Evolutionary conservation across 2,329 filamentous ascomycete species (phyloP).

Genomic region (Paracorniculantispora psalliotae): DNA sequence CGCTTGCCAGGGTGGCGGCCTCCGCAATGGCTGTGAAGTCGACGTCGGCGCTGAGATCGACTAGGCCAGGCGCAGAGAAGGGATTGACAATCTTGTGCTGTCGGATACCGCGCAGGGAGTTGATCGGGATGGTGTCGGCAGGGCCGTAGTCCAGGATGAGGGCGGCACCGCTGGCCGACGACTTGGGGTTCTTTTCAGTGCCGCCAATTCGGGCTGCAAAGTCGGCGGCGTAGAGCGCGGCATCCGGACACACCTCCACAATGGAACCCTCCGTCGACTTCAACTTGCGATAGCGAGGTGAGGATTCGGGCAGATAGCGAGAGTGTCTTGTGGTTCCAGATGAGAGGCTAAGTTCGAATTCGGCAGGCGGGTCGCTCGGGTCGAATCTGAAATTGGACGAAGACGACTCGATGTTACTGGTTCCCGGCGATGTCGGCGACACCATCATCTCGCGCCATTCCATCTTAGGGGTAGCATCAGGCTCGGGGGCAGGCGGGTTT

Average conservation of each 20-base stretch:
- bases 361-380: slow-evolving; percentile 54
- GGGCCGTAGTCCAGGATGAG: slow-evolving; percentile 96
- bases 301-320: slow-evolving; percentile 77
- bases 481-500: slow-evolving; percentile 35
- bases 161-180: slow-evolving; percentile 70
- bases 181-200: slow-evolving; percentile 48
- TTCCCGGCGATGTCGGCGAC: slow-evolving; percentile 55
- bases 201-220: slow-evolving; percentile 84
- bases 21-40: slow-evolving; percentile 88
- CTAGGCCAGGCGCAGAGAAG: slow-evolving; percentile 72
- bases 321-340: slow-evolving; percentile 74
- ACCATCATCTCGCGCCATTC: slow-evolving; percentile 85
- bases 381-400: slow-evolving; percentile 45
- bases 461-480: slow-evolving; percentile 29
- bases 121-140: slow-evolving; percentile 68
- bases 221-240: slow-evolving; percentile 70
- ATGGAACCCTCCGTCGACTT: slow-evolving; percentile 63
- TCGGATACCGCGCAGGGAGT: slow-evolving; percentile 85
- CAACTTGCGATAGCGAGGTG: slow-evolving; percentile 71
- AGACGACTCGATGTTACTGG: slow-evolving; percentile 46
- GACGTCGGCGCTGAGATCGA: slow-evolving; percentile 88
- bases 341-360: slow-evolving; percentile 83
- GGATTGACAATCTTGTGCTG: slow-evolving; percentile 72
- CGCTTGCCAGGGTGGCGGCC: slow-evolving; percentile 67
- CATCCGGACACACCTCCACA: slow-evolving; percentile 88